Conservation (phyloP, 371 early-diverging fungal genomes). For the Zychaea mexicana region DNA sequence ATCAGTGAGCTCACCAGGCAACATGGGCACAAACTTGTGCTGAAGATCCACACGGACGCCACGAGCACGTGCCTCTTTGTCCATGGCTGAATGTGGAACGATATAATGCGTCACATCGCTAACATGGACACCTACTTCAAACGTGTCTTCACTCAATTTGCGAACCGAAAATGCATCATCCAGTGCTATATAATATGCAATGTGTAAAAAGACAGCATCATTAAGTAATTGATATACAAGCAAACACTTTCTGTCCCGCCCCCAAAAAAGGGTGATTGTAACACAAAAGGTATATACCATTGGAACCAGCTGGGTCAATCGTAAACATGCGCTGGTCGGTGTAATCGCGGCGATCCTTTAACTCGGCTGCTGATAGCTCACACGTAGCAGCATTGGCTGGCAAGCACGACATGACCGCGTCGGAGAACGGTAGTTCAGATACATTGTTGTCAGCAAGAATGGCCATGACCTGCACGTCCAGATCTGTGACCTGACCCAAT, state of each 20-base stretch:
- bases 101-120: conserved; percentile 98
- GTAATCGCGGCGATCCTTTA: conserved; percentile 70
- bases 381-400: conserved; percentile 24
- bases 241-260: no score
- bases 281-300: conserved; percentile 55
- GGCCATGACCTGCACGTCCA: conserved; percentile 73
- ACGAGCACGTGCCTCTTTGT: conserved; percentile 86
- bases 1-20: conserved; percentile 88
- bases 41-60: conserved; percentile 94
- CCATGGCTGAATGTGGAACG: conserved; percentile 77
- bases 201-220: not conserved
- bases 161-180: conserved; percentile 93
- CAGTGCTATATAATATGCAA: conserved; percentile 51
- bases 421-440: conserved; percentile 57
- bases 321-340: conserved; percentile 71
- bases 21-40: conserved; percentile 93
- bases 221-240: no score
- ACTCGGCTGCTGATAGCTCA: conserved; percentile 57
- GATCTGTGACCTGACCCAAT: conserved; percentile 69
- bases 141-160: conserved; percentile 62
- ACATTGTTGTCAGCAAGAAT: conserved; percentile 71
- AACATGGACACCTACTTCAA: conserved; percentile 94
- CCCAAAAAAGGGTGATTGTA: not conserved
- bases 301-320: conserved; percentile 91
- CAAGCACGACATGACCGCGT: conserved; percentile 69